A percentile compares a stretch with the other conserved stretches of the same genome.
Evolutionary conservation across 768 basidiomycete genomes (phyloP).

Genomic region (Cystofilobasidium capitatum): DNA sequence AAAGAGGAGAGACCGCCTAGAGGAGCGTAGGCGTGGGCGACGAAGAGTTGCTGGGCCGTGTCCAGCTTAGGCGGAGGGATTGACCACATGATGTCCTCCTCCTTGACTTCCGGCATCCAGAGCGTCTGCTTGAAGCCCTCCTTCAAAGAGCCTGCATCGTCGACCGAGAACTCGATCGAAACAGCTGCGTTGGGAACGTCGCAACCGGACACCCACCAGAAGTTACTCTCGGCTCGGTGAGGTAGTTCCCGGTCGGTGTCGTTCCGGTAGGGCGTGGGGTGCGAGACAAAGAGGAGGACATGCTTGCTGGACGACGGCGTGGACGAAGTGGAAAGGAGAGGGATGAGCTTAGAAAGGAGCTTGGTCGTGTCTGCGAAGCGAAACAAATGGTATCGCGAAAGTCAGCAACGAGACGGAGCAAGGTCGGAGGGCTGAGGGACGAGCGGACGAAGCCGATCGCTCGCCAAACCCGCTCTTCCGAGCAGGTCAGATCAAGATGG

Average conservation of each 20-base stretch:
- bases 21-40: slow-evolving; percentile 45
- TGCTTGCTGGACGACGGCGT: neutral
- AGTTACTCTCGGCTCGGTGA: slow-evolving; percentile 47
- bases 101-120: slow-evolving; percentile 65
- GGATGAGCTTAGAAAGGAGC: neutral
- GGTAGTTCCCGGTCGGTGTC: slow-evolving; percentile 27
- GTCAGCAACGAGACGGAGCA: too few relatives aligned
- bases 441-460: too few relatives aligned
- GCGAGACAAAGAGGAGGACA: slow-evolving; percentile 17
- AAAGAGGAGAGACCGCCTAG: slow-evolving; percentile 41
- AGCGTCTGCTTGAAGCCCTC: slow-evolving; percentile 44
- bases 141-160: neutral
- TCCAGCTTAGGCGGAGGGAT: slow-evolving; percentile 65
- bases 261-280: slow-evolving; percentile 19
- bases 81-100: slow-evolving; percentile 77
- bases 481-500: too few relatives aligned
- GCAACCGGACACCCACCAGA: slow-evolving; percentile 77
- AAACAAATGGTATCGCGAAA: too few relatives aligned
- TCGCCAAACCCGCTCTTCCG: too few relatives aligned
- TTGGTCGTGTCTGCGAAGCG: neutral
- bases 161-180: neutral
- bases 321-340: too few relatives aligned
- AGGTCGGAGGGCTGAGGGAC: too few relatives aligned
- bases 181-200: slow-evolving; percentile 48
- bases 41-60: slow-evolving; percentile 43